Evolutionary conservation across 2,329 filamentous ascomycete species (phyloP).

Genomic region (Ophioceras dolichostomum): DNA sequence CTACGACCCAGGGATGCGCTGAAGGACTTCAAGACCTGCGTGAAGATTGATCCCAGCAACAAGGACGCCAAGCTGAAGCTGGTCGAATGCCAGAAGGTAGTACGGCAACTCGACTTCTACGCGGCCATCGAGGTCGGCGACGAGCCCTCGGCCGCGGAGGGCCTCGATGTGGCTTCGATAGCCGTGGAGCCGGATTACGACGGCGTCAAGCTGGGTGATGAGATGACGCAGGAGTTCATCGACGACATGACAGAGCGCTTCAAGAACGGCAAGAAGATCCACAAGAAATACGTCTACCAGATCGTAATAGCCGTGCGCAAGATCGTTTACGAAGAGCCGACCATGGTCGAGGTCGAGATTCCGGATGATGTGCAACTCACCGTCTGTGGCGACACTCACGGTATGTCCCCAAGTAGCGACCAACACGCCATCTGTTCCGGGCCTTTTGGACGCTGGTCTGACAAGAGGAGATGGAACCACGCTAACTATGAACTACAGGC

Average conservation of each 20-base stretch:
- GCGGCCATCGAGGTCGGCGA: constrained; percentile 91
- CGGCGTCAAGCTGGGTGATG: constrained; percentile 60
- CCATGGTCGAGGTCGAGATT: constrained; percentile 90
- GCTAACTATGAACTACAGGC: no score
- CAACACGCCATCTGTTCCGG: no score
- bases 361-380: constrained; percentile 69
- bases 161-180: constrained; percentile 79
- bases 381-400: constrained; percentile 95
- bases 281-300: constrained; percentile 94
- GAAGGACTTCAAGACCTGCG: constrained; percentile 83
- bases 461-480: no score
- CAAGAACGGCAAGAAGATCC: constrained; percentile 89
- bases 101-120: constrained; percentile 84
- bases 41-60: constrained; percentile 76
- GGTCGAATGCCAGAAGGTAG: constrained; percentile 87
- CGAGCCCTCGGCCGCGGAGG: constrained; percentile 83
- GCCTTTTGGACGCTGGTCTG: background rate
- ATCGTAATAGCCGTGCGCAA: constrained; percentile 86
- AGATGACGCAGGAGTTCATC: constrained; percentile 95
- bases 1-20: constrained; percentile 79
- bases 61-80: constrained; percentile 86
- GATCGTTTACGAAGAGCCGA: constrained; percentile 82
- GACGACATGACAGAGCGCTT: constrained; percentile 95
- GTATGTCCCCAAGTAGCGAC: no score
- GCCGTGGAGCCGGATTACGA: constrained; percentile 75